Evolutionary conservation across 495 filamentous ascomycete species (phyloP).

Genomic region (Entonaema liquescens): DNA sequence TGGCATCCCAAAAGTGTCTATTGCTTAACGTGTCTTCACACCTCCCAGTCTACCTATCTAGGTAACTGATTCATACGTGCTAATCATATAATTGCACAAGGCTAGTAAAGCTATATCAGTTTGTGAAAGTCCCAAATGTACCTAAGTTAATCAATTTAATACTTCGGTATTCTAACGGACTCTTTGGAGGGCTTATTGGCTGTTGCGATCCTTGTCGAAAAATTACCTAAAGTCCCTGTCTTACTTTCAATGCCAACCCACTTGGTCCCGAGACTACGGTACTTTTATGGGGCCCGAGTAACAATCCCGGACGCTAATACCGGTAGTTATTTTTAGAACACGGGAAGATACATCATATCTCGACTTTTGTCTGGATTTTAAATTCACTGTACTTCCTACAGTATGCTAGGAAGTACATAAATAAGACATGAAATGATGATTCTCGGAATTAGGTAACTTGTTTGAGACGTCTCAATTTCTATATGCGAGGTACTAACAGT

Average conservation of each 20-base stretch:
- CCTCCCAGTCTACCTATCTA: not conserved
- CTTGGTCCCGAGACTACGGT: constrained; percentile 19
- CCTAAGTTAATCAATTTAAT: not conserved
- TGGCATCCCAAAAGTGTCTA: not conserved
- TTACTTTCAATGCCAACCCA: constrained; percentile 3
- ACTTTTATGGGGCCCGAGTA: constrained; percentile 4
- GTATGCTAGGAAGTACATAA: no score
- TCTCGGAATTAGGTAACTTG: no score
- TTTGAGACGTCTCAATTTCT: no score
- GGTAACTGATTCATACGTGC: not conserved
- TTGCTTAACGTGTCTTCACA: not conserved
- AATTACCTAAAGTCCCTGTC: constrained; percentile 11
- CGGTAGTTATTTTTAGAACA: constrained; percentile 8
- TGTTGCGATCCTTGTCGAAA: constrained; percentile 5
- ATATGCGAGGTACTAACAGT: no score
- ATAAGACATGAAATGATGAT: no score
- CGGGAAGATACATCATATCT: not conserved
- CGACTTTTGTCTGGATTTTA: not conserved
- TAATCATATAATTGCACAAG: not conserved
- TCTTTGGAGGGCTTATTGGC: not conserved
- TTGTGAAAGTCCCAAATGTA: not conserved
- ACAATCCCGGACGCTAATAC: constrained; percentile 4
- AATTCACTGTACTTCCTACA: no score
- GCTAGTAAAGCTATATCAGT: not conserved
- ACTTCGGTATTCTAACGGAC: not conserved